Conservation (phyloP, 495 filamentous ascomycete genomes). For the Penicillium pancosmium region DNA sequence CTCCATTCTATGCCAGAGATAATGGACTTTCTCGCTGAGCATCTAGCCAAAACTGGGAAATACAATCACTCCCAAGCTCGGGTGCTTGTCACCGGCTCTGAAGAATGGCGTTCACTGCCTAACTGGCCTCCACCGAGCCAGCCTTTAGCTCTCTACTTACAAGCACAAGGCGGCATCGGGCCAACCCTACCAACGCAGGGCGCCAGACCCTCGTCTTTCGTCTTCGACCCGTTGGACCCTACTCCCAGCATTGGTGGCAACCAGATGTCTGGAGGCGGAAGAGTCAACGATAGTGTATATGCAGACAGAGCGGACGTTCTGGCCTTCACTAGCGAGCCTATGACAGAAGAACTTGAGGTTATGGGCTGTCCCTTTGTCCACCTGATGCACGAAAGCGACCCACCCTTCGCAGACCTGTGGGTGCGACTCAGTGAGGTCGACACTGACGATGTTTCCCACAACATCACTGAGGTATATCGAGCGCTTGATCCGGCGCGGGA, state of each 20-base stretch:
- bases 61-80: constrained; percentile 14
- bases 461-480: constrained; percentile 25
- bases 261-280: constrained; percentile 19
- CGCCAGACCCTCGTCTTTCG: constrained; percentile 23
- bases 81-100: constrained; percentile 20
- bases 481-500: constrained; percentile 22
- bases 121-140: constrained; percentile 18
- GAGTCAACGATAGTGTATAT: constrained; percentile 27
- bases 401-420: constrained; percentile 34
- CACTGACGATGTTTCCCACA: constrained; percentile 26
- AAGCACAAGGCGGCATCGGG: constrained; percentile 12
- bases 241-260: constrained; percentile 30
- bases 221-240: constrained; percentile 31
- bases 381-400: constrained; percentile 26
- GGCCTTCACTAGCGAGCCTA: constrained; percentile 29
- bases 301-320: constrained; percentile 30
- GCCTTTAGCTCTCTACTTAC: constrained; percentile 23
- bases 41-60: constrained; percentile 20
- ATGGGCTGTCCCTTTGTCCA: constrained; percentile 24
- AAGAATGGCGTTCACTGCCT: constrained; percentile 22
- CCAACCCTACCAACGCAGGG: constrained; percentile 12
- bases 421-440: constrained; percentile 35
- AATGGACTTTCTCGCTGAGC: constrained; percentile 20
- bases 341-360: constrained; percentile 27
- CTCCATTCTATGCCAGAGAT: constrained; percentile 21